These are phyloP conservation scores for Baorangia bicolor DNA, from an alignment of 768 basidiomycete genomes.

Conservation along the genomic window DNA sequence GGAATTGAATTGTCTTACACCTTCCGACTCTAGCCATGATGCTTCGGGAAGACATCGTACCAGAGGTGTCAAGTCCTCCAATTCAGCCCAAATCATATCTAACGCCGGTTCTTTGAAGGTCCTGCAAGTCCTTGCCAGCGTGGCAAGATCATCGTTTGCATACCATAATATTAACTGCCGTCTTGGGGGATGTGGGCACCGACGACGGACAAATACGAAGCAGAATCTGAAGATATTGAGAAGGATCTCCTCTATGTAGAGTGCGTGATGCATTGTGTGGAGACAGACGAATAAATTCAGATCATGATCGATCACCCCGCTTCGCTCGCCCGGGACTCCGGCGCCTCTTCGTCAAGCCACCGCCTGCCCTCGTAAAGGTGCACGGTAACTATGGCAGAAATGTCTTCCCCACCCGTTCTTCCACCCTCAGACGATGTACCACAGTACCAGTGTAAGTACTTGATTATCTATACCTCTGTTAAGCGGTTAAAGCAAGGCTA, in stretches of 20 bases:
- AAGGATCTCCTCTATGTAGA: conserved; percentile 11
- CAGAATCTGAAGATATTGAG: conserved; percentile 11
- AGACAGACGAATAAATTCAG: too few relatives aligned
- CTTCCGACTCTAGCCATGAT: not conserved
- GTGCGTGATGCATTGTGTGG: conserved; percentile 7
- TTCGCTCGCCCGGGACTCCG: too few relatives aligned
- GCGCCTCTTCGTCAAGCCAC: too few relatives aligned
- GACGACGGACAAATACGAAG: not conserved
- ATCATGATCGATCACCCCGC: too few relatives aligned
- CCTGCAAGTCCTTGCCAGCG: conserved; percentile 11
- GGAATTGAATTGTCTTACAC: not conserved
- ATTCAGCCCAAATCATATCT: conserved; percentile 8
- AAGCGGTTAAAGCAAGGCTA: too few relatives aligned
- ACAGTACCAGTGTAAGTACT: too few relatives aligned
- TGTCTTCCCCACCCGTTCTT: too few relatives aligned
- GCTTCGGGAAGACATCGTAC: conserved; percentile 8
- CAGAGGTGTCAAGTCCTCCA: conserved; percentile 11
- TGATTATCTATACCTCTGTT: too few relatives aligned
- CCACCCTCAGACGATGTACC: too few relatives aligned
- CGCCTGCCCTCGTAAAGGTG: too few relatives aligned
- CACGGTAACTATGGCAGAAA: too few relatives aligned
- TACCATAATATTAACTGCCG: not conserved
- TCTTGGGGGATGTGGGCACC: not conserved
- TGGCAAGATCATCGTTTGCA: not conserved
- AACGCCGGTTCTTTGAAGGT: conserved; percentile 15